phyloP scores from a whole-genome alignment of 2,329 filamentous ascomycete species.

The Penicillium brevicompactum region DNA sequence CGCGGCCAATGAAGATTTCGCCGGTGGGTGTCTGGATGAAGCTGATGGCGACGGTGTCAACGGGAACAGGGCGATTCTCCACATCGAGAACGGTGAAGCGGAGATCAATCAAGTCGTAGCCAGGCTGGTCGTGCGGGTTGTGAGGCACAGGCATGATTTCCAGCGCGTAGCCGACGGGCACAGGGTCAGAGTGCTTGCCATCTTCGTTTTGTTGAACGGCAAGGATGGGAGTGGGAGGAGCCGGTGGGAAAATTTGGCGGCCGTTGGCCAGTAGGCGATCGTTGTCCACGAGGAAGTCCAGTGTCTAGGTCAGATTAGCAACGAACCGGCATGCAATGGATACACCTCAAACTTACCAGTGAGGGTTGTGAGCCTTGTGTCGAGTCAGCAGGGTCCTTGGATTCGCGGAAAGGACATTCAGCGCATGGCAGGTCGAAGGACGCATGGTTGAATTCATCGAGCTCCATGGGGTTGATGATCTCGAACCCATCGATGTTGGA shows the following conservation, averaged over 20 bases:
- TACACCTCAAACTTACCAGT: slow-evolving; percentile 33
- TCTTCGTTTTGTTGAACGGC: slow-evolving; percentile 40
- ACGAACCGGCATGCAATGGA: not conserved
- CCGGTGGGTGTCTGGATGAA: slow-evolving; percentile 40
- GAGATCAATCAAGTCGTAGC: slow-evolving; percentile 39
- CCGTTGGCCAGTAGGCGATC: slow-evolving; percentile 40
- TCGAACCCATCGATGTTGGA: slow-evolving; percentile 25
- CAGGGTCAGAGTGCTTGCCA: slow-evolving; percentile 37
- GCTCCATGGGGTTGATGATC: slow-evolving; percentile 27
- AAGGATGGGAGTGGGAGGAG: slow-evolving; percentile 32
- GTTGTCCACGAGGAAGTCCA: slow-evolving; percentile 41
- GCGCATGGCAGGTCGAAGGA: slow-evolving; percentile 38
- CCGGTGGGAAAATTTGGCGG: slow-evolving; percentile 42
- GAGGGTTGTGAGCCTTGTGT: slow-evolving; percentile 38
- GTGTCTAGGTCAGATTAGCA: slow-evolving; percentile 25
- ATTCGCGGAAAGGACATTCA: slow-evolving; percentile 43
- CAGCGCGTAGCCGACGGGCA: slow-evolving; percentile 47
- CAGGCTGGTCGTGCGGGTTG: slow-evolving; percentile 32
- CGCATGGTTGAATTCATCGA: slow-evolving; percentile 28
- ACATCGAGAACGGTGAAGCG: slow-evolving; percentile 51
- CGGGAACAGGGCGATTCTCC: slow-evolving; percentile 44
- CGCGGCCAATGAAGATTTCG: slow-evolving; percentile 40
- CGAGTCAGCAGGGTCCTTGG: slow-evolving; percentile 31
- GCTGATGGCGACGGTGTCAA: slow-evolving; percentile 46
- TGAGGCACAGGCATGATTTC: slow-evolving; percentile 38